Evolutionary conservation across 129 eudicot species (phyloP).

Genomic region (Artemisia tridentata): DNA sequence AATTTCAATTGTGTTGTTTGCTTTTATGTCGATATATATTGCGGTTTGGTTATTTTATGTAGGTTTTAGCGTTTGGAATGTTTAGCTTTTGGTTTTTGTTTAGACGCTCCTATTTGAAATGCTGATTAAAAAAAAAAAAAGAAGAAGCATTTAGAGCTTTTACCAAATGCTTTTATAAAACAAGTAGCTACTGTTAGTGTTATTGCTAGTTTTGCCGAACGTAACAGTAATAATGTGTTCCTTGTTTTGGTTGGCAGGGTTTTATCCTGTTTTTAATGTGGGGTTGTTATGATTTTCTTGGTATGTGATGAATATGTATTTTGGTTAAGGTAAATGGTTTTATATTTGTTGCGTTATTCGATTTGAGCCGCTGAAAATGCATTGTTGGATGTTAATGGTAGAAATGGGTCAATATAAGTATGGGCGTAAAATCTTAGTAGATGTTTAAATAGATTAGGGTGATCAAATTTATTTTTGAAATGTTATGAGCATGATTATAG

Average conservation of each 20-base stretch:
- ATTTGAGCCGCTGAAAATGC: neutral
- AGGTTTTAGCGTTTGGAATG: neutral
- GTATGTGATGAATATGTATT: neutral
- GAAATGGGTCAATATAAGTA: neutral
- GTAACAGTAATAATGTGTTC: neutral
- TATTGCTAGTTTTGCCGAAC: too few species aligned
- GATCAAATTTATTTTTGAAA: neutral
- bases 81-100: conserved; percentile 1
- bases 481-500: neutral
- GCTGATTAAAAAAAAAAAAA: too few species aligned
- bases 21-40: neutral
- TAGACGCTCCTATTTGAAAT: neutral
- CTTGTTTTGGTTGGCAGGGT: neutral
- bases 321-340: neutral
- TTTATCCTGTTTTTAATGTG: too few species aligned
- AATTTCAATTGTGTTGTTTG: neutral
- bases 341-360: neutral
- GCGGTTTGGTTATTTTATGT: neutral
- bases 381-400: neutral
- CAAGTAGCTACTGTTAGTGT: too few species aligned
- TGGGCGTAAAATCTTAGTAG: neutral
- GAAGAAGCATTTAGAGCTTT: too few species aligned
- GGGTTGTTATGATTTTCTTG: too few species aligned
- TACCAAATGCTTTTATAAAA: too few species aligned
- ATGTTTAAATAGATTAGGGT: neutral